phyloP scores from a whole-genome alignment of 2,329 filamentous ascomycete genomes.

The Harringtonia aguacate region DNA sequence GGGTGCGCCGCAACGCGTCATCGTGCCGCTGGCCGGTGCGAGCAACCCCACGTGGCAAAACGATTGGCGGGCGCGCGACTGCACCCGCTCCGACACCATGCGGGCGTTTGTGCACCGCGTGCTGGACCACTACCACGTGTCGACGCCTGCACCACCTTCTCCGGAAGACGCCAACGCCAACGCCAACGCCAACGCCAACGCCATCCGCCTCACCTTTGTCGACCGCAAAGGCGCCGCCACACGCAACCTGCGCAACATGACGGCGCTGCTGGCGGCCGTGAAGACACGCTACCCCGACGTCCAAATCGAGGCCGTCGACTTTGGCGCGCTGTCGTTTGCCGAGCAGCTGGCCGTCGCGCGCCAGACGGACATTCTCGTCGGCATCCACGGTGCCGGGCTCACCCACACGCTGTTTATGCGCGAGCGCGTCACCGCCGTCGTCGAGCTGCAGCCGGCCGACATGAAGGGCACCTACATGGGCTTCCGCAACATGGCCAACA shows the following conservation, averaged over 20 bases:
- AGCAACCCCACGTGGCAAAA: constrained; percentile 30
- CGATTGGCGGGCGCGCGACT: constrained; percentile 24
- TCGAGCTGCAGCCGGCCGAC: constrained; percentile 29
- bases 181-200: neutral
- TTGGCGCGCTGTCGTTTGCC: constrained; percentile 22
- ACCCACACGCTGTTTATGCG: constrained; percentile 30
- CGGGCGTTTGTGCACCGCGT: constrained; percentile 21
- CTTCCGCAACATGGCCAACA: constrained; percentile 29
- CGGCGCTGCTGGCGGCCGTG: constrained; percentile 18
- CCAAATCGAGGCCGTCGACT: constrained; percentile 23
- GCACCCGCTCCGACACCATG: constrained; percentile 19
- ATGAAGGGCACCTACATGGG: constrained; percentile 22
- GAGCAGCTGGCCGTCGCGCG: constrained; percentile 24
- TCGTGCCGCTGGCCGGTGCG: constrained; percentile 28
- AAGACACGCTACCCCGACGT: constrained; percentile 15
- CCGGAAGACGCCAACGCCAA: neutral
- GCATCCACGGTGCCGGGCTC: constrained; percentile 31
- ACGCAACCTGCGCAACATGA: constrained; percentile 20
- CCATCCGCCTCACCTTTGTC: constrained; percentile 23
- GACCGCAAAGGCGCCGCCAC: constrained; percentile 17
- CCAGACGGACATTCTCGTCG: constrained; percentile 28
- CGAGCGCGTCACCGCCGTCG: constrained; percentile 19
- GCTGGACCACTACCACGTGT: constrained; percentile 17
- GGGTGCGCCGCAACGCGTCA: constrained; percentile 16
- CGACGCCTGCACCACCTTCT: no score